Base-by-base conservation (phyloP, 371 early-diverging fungal genomes). In the Mortierella sp. region DNA sequence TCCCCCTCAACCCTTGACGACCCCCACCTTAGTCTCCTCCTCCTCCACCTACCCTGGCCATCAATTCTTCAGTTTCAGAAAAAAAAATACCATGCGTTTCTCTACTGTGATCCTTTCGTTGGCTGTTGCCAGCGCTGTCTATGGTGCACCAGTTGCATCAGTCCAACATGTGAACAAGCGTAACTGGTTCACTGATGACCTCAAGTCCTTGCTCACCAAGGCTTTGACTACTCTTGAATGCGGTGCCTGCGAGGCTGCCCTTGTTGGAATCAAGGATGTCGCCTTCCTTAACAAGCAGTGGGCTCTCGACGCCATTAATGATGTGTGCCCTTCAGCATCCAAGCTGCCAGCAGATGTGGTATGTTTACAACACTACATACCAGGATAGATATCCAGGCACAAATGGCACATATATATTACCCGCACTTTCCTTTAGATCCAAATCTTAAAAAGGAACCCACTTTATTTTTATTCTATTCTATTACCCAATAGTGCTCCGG, bases 271-370 rank as follows among this genome's bases (percentile, higher is more conserved):
- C 16, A 66, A 70, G 35, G 28, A 43, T 43, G 18, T 43, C 18
- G 45, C 45, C 2, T 11, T 43, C 18, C 11, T 73, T 45, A 78
- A 67, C 78, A 73, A 47, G 49, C 63, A 73, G 45, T 78, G 70
- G 73, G 78, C 60, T 26, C 55, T 78, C 20, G 70, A 73, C 52
- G 66, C 78, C n/a, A 64, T 54, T 18, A 57, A 49, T 49, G 52
- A 67, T 16, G 12, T 78, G 16, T 78, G 78, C 67, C 52, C 32
- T 1, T 67, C 73, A 11, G 62, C 67, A 28, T 66, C 70, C 61
- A 20, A 73, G 35, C 67, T 68, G 67, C 70, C 70, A n/a, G 52
- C 63, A 43, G 78, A 70, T 59, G 74, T 78, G 43, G 76, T 75
- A 75, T n/a, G 67, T 62, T 37, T 20, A 35, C 35, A 35, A 35